Evolutionary conservation across 164 flowering plant species (phyloP).

Genomic region (Hamamelis virginiana): DNA sequence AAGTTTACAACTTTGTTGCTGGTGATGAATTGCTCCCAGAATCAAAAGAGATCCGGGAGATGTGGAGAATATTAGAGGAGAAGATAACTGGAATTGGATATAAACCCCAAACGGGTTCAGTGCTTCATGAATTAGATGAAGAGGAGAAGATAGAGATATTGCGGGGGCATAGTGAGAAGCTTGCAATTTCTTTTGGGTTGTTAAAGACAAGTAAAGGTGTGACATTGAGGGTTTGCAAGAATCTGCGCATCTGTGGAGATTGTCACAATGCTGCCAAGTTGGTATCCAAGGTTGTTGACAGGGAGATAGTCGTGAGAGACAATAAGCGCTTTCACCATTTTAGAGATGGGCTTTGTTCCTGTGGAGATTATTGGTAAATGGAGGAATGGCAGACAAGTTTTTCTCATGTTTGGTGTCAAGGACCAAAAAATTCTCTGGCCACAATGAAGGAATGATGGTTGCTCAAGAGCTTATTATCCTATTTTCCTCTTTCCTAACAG

Average conservation of each 20-base stretch:
- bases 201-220: slow-evolving; percentile 40
- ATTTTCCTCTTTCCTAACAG: background rate
- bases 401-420: background rate
- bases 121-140: slow-evolving; percentile 59
- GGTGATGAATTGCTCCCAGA: slow-evolving; percentile 34
- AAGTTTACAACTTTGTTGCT: slow-evolving; percentile 41
- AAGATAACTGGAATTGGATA: slow-evolving; percentile 49
- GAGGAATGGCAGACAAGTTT: background rate
- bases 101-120: slow-evolving; percentile 43
- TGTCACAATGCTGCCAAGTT: slow-evolving; percentile 61
- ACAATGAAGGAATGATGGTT: background rate
- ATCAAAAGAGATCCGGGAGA: slow-evolving; percentile 28
- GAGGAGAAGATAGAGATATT: slow-evolving; percentile 49
- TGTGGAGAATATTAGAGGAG: slow-evolving; percentile 45
- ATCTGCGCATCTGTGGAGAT: slow-evolving; percentile 61
- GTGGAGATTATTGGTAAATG: slow-evolving; percentile 62
- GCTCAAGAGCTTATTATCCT: background rate
- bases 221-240: slow-evolving; percentile 48
- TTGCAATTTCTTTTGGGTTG: slow-evolving; percentile 55
- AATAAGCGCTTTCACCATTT: slow-evolving; percentile 69
- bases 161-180: slow-evolving; percentile 66
- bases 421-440: background rate
- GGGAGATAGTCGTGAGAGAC: slow-evolving; percentile 64
- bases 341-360: slow-evolving; percentile 56
- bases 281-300: slow-evolving; percentile 46